Conservation (phyloP, 495 filamentous ascomycete genomes). For the Trichoderma asperelloides region DNA sequence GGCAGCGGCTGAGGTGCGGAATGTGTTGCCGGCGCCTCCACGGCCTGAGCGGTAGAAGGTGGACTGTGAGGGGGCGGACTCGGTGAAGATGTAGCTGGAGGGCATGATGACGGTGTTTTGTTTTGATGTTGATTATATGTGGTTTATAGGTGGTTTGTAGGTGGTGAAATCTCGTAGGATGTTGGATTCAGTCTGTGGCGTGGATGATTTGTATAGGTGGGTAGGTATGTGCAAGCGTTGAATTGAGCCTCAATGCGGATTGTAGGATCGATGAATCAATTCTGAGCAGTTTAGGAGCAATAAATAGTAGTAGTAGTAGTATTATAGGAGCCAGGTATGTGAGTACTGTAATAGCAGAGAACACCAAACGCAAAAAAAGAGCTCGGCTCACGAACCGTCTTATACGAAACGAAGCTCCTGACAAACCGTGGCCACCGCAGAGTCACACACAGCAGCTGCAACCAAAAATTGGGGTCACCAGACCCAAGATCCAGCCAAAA, state of each 20-base stretch:
- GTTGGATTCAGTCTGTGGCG: too few relatives aligned
- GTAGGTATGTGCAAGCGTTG: not conserved
- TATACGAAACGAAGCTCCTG: too few relatives aligned
- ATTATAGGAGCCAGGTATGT: too few relatives aligned
- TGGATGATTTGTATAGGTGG: too few relatives aligned
- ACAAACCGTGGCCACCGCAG: too few relatives aligned
- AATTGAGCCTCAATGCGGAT: not conserved
- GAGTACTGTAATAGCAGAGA: too few relatives aligned
- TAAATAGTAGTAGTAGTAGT: too few relatives aligned
- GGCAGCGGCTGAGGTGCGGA: constrained; percentile 48
- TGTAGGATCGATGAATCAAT: not conserved
- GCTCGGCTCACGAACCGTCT: too few relatives aligned
- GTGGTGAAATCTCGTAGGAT: too few relatives aligned
- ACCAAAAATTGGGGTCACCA: not conserved
- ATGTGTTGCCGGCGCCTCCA: constrained; percentile 82
- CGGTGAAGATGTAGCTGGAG: constrained; percentile 55
- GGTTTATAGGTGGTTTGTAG: not conserved
- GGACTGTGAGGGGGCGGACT: constrained; percentile 67
- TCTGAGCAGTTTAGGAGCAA: not conserved
- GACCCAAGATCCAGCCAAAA: not conserved
- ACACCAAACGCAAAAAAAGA: too few relatives aligned
- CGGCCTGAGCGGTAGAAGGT: constrained; percentile 69
- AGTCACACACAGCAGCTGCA: too few relatives aligned
- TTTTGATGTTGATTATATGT: not conserved
- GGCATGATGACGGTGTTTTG: constrained; percentile 25